Evolutionary conservation across 1,284 basidiomycete species (phyloP), one percentile per base, ranked within the genome.

Genomic region (Pisolithus thermaeus): DNA sequence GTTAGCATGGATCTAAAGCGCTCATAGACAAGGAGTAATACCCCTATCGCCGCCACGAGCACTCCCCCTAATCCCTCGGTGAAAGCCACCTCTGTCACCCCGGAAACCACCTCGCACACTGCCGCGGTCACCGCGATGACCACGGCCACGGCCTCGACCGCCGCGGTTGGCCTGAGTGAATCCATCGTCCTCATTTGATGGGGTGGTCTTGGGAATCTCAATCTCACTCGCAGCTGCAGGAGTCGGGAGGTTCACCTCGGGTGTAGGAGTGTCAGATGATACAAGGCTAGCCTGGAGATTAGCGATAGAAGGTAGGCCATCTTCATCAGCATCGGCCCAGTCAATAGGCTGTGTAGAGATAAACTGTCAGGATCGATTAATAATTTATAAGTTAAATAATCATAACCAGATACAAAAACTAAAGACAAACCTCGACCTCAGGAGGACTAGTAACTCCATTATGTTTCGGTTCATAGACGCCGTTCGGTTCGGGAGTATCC

Each of bases 261-360:
- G 84, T 1, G 83, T 84, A 25, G 69, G 73, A 20, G 78, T 71
- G n/a, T 76, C 79, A 52, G 74, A 72, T 43, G 73, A 70, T 40
- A 71, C 68, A 58, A 78, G 75, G 56, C 74, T 70, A 57, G 74
- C 76, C 52, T 84, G 80, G 32, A 83, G 69, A 47, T 72, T 73
- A 38, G 76, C 76, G 46, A 84, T 80, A 4, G 81, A 72, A 35
- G 81, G 82, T 9, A 84, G 71, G 12, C 69, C 74, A 53, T 80
- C 78, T 39, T 79, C 77, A 49, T 83, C 64, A 48, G 65, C 72
- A 22, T 73, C 71, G 27, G 81, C 79, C 81, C 81, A 84, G 59
- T 84, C 78, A 45, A 84, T 71, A 7, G 67, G 58, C 25, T 62
- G 65, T 27, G 53, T 36, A 7, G 64, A 61, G 25, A 49, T 51